Evolutionary conservation across 164 flowering plant species (phyloP).

Genomic region (Stephania yunnanensis): DNA sequence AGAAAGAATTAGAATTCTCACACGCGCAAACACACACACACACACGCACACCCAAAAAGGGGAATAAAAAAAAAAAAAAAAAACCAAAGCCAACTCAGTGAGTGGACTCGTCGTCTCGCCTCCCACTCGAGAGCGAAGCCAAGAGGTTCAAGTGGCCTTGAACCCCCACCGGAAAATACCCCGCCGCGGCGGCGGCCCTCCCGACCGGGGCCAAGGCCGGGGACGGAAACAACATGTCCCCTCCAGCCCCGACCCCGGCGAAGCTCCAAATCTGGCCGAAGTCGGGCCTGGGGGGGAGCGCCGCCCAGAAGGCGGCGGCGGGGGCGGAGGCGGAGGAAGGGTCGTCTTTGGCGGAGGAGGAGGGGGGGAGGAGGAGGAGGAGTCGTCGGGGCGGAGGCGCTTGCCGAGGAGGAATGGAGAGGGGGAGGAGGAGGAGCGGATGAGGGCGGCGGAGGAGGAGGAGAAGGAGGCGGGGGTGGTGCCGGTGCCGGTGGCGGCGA

Average conservation of each 20-base stretch:
- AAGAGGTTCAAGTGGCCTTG: slow-evolving; percentile 66
- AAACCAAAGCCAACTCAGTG: slow-evolving; percentile 6
- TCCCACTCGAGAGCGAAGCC: slow-evolving; percentile 50
- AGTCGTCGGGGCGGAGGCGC: slow-evolving; percentile 48
- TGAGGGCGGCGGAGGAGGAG: slow-evolving; percentile 43
- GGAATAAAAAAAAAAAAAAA: too few species aligned
- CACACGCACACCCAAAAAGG: not conserved
- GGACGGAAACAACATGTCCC: slow-evolving; percentile 41
- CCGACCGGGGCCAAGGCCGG: slow-evolving; percentile 37
- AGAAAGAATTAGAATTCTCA: not conserved
- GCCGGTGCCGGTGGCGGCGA: slow-evolving; percentile 19
- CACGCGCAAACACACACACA: not conserved
- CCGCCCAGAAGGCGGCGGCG: slow-evolving; percentile 59
- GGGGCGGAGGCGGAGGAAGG: slow-evolving; percentile 19
- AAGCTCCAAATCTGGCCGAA: slow-evolving; percentile 83
- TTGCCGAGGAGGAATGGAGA: slow-evolving; percentile 70
- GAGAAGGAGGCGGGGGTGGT: slow-evolving; percentile 41
- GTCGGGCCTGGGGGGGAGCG: slow-evolving; percentile 67
- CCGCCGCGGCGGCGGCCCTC: slow-evolving; percentile 51
- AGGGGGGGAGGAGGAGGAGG: too few species aligned
- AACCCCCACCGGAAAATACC: slow-evolving; percentile 40
- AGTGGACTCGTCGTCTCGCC: slow-evolving; percentile 53
- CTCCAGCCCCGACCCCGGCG: slow-evolving; percentile 68
- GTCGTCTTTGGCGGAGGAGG: slow-evolving; percentile 26
- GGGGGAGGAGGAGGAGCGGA: slow-evolving; percentile 19